These are phyloP conservation scores for Corylus heterophylla DNA, from an alignment of 306 rosid species.

Conservation along the genomic window DNA sequence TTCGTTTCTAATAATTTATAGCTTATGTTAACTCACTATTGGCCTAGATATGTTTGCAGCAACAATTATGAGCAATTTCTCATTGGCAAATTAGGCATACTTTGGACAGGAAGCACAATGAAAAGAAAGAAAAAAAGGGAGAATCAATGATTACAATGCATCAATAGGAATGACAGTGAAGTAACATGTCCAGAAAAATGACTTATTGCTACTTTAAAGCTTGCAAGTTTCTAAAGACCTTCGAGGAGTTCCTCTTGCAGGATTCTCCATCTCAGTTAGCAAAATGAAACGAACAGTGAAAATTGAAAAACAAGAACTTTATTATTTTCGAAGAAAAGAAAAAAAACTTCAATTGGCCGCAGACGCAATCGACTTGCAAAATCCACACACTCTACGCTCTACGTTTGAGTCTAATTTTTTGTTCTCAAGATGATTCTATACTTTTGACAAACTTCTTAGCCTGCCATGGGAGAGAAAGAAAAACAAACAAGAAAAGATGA, in stretches of 20 bases:
- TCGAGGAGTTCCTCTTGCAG: constrained; percentile 4
- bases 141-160: not conserved
- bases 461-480: constrained; percentile 39
- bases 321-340: constrained; percentile 34
- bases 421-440: constrained; percentile 61
- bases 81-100: not conserved
- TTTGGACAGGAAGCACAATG: not conserved
- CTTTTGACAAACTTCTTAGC: constrained; percentile 62
- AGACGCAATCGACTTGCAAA: constrained; percentile 20
- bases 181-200: constrained; percentile 14
- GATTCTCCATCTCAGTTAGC: constrained; percentile 17
- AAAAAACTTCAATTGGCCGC: constrained; percentile 21
- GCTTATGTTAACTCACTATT: too few relatives aligned
- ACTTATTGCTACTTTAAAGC: constrained; percentile 7
- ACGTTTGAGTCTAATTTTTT: not conserved
- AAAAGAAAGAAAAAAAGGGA: not conserved
- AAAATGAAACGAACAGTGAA: constrained; percentile 14
- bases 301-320: constrained; percentile 1
- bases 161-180: not conserved
- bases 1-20: too few relatives aligned
- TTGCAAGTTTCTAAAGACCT: not conserved
- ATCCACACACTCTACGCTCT: constrained; percentile 5
- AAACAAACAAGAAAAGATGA: not conserved
- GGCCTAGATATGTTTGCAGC: too few relatives aligned
- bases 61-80: not conserved